Conservation (phyloP, 2,329 filamentous ascomycete species). For the Endothia cerciana region DNA sequence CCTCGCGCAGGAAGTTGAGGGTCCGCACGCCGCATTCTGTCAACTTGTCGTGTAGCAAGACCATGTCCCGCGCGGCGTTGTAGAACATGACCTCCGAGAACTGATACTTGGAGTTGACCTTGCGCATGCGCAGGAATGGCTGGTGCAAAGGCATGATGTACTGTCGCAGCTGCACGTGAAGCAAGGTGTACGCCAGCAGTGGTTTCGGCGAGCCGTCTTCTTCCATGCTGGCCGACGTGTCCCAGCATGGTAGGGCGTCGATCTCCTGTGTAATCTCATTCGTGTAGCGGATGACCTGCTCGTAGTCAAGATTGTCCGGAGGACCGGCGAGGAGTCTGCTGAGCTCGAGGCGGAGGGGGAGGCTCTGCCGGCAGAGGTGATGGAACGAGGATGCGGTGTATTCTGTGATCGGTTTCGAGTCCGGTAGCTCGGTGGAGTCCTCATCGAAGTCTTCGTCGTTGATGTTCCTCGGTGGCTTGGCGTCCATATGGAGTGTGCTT, state of each 20-base stretch:
- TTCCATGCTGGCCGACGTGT: conserved; percentile 43
- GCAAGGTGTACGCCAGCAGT: conserved; percentile 60
- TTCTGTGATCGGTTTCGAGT: conserved; percentile 53
- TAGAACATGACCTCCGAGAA: conserved; percentile 68
- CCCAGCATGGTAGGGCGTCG: conserved; percentile 62
- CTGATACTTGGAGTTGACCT: conserved; percentile 64
- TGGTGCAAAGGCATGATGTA: conserved; percentile 66
- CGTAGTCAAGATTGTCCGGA: conserved; percentile 60
- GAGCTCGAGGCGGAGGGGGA: conserved; percentile 60
- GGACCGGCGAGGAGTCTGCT: conserved; percentile 60
- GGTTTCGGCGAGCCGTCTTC: conserved; percentile 50
- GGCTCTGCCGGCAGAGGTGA: conserved; percentile 59
- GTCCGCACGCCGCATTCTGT: conserved; percentile 62
- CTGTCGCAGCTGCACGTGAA: conserved; percentile 64
- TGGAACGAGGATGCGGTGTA: conserved; percentile 65
- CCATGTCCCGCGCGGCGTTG: conserved; percentile 63
- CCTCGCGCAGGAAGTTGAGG: conserved; percentile 64
- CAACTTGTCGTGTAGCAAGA: conserved; percentile 64
- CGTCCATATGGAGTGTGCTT: conserved; percentile 60
- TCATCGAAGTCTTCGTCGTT: conserved; percentile 63
- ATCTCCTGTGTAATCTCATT: conserved; percentile 65
- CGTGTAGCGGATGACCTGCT: conserved; percentile 64
- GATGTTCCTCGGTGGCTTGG: conserved; percentile 59
- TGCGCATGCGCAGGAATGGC: conserved; percentile 62
- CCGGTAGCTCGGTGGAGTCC: conserved; percentile 53